These are phyloP conservation scores for Ophiostoma pallidulum DNA, from an alignment of 2,329 filamentous ascomycete genomes.

Conservation along the genomic window DNA sequence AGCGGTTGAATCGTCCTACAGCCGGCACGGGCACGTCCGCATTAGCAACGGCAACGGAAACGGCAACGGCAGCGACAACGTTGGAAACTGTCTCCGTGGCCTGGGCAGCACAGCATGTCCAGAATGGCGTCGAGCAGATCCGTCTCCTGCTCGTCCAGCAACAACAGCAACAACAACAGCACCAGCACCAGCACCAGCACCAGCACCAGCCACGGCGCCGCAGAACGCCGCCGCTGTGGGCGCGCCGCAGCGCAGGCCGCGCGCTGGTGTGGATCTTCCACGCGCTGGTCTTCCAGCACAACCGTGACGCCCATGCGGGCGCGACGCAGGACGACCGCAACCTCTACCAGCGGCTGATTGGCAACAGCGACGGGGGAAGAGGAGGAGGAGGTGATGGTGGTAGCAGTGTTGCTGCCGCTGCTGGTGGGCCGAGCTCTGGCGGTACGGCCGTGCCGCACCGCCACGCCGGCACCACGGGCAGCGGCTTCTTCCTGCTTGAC, in stretches of 20 bases:
- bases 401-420: too few relatives aligned
- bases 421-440: too few relatives aligned
- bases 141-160: slow-evolving; percentile 26
- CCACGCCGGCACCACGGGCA: slow-evolving; percentile 17
- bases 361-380: slow-evolving; percentile 29
- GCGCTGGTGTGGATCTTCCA: slow-evolving; percentile 40
- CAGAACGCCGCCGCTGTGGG: too few relatives aligned
- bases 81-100: slow-evolving; percentile 27
- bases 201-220: slow-evolving; percentile 26
- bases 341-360: slow-evolving; percentile 39
- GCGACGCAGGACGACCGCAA: slow-evolving; percentile 30
- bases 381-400: slow-evolving; percentile 19
- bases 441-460: too few relatives aligned
- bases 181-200: slow-evolving; percentile 21
- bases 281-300: slow-evolving; percentile 30
- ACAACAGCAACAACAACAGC: slow-evolving; percentile 27
- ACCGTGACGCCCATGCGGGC: slow-evolving; percentile 29
- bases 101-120: slow-evolving; percentile 42
- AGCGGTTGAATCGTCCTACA: slow-evolving; percentile 12
- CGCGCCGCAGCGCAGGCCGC: slow-evolving; percentile 37
- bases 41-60: slow-evolving; percentile 10
- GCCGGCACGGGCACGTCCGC: slow-evolving; percentile 36
- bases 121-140: slow-evolving; percentile 34
- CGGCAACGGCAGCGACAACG: not conserved
- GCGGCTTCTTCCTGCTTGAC: slow-evolving; percentile 32